phyloP scores from a whole-genome alignment of 768 basidiomycete genomes.

The Suillus cothurnatus region DNA sequence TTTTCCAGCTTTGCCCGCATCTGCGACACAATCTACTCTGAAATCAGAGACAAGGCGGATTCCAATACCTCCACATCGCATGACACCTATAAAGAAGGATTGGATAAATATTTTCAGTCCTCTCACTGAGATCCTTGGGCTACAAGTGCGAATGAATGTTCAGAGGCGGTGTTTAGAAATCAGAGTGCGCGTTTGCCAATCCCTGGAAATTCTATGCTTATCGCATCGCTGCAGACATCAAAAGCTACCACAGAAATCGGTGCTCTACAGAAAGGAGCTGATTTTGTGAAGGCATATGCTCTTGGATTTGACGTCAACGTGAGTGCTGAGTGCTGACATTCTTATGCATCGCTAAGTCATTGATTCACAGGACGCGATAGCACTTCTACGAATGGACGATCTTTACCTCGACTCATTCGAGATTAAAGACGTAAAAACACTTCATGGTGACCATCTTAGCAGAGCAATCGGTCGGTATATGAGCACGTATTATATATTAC shows the following conservation, averaged over 20 bases:
- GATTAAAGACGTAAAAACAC: constrained; percentile 98
- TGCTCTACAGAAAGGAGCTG: constrained; percentile 93
- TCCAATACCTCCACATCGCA: constrained; percentile 93
- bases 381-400: constrained; percentile 92
- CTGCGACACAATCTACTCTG: constrained; percentile 54
- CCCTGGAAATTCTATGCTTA: constrained; percentile 5
- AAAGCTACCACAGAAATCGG: constrained; percentile 93
- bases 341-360: constrained; percentile 8
- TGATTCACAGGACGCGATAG: constrained; percentile 80
- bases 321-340: constrained; percentile 26
- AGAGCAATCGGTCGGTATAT: constrained; percentile 83
- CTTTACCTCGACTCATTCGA: constrained; percentile 98
- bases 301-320: constrained; percentile 96
- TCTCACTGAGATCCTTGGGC: constrained; percentile 88
- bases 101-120: constrained; percentile 97
- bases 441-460: constrained; percentile 97
- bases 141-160: constrained; percentile 98
- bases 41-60: constrained; percentile 89
- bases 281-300: constrained; percentile 94
- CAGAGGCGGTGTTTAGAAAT: constrained; percentile 88
- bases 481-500: neutral
- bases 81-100: constrained; percentile 96
- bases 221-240: constrained; percentile 64
- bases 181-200: constrained; percentile 59
- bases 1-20: constrained; percentile 70